A percentile compares a stretch with the other conserved stretches of the same genome.
These are phyloP conservation scores for Halophytophthora batemanensis DNA, from an alignment of 352 stramenopile species.

Conservation along the genomic window DNA sequence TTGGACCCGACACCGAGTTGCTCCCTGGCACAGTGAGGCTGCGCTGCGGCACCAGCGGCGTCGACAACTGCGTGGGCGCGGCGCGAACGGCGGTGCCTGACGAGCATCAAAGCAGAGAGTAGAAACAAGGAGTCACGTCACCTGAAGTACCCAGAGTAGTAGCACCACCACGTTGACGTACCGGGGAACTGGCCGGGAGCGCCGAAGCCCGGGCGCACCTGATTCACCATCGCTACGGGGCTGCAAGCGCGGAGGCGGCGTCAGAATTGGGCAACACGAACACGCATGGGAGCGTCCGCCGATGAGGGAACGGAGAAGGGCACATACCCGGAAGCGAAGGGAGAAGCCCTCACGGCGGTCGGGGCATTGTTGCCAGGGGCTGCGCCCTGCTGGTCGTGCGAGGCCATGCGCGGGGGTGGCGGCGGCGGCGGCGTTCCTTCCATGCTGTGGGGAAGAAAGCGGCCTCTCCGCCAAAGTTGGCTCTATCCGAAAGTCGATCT, in stretches of 20 bases:
- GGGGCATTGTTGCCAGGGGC: not conserved
- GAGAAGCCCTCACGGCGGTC: not conserved
- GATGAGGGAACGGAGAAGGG: not conserved
- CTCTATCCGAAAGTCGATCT: no score
- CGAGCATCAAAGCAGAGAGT: not conserved
- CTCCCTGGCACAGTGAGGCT: conserved; percentile 23
- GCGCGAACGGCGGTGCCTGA: conserved; percentile 42
- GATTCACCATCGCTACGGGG: conserved; percentile 12
- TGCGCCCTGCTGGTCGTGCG: no score
- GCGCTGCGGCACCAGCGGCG: conserved; percentile 44
- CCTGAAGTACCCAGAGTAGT: no score
- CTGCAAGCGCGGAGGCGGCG: conserved; percentile 1
- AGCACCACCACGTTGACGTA: no score
- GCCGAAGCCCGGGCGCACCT: conserved; percentile 1
- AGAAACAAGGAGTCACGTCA: not conserved
- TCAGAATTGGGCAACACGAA: not conserved
- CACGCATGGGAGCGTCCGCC: no score
- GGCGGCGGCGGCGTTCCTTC: no score
- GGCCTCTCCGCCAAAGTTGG: no score
- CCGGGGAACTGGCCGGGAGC: conserved; percentile 1
- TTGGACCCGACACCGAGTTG: conserved; percentile 11
- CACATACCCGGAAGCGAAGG: conserved; percentile 9
- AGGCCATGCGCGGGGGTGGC: no score
- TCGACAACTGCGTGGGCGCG: conserved; percentile 56
- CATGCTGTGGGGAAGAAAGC: no score